These are phyloP conservation scores for Solanum ossicruentum DNA, from an alignment of 257 asterid species.

Conservation along the genomic window DNA sequence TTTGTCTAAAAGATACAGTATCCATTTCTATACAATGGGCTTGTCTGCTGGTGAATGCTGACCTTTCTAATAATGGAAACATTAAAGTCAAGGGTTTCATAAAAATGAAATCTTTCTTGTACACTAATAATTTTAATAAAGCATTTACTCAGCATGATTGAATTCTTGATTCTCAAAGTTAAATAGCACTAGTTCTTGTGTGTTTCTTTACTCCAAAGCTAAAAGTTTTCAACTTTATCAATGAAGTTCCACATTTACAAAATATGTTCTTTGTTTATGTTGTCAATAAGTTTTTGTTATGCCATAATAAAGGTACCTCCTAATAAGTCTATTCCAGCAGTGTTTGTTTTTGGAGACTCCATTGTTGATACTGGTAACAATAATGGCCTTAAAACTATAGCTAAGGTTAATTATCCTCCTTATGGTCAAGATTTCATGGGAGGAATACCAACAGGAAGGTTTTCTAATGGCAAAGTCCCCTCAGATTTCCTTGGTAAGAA, in stretches of 20 bases:
- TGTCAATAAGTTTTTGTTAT: not conserved
- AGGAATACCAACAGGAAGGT: conserved; percentile 52
- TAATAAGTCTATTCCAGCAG: conserved; percentile 27
- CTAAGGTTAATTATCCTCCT: conserved; percentile 39
- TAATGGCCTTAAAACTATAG: conserved; percentile 26
- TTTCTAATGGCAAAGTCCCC: conserved; percentile 54
- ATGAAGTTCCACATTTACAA: not conserved
- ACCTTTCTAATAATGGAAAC: not conserved
- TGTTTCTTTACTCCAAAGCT: not conserved
- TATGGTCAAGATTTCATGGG: conserved; percentile 52
- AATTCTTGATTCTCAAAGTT: not conserved
- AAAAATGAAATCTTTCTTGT: not conserved
- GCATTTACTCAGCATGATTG: not conserved
- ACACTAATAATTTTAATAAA: not conserved
- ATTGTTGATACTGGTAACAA: conserved; percentile 58
- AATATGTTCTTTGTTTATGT: not conserved
- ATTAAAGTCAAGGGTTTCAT: not conserved
- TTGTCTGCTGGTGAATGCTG: not conserved
- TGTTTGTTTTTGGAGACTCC: conserved; percentile 50
- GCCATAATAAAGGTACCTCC: conserved; percentile 1
- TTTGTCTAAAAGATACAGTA: not conserved
- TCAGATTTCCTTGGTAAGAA: conserved; percentile 43
- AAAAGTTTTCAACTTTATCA: not conserved
- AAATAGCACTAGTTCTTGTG: not conserved
- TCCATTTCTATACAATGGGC: not conserved